Evolutionary conservation across 129 eudicot species (phyloP), one percentile per base, ranked within the genome.

Genomic region (Lonicera japonica): DNA sequence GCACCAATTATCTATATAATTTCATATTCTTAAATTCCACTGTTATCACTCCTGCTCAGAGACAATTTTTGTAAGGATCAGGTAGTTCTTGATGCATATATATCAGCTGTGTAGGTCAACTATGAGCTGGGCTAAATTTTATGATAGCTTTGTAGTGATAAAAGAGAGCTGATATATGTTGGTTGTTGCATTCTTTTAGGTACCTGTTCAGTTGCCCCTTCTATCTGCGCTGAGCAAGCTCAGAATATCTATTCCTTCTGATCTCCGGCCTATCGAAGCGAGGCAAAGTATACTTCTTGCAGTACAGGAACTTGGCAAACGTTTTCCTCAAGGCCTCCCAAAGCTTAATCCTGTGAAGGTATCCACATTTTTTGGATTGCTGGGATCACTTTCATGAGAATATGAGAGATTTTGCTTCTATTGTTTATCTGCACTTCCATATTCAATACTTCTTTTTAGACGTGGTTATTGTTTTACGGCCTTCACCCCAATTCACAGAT

Each of bases 301-400:
- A n/a, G 87, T 94, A 19, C 85, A 94, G 63, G 96, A 94, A 76
- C 90, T 94, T 52, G 94, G 72, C 58, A 94, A 76, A 66, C 96
- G 99, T 36, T 94, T 82, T 66, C 92, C 96, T 50, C 87, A 80
- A 75, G 99, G 99, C 63, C 85, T 94, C 54, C 99, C 99, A 65
- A 94, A 88, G 79, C 99, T 94, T 65, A 85, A 94, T 67, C 99
- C 96, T 58, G 92, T 85, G 23, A 88, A 94, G 96, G 99, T 94
- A 61, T 65, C 21, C 16, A 16, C 36, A 29, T 29, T 29, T 29
- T 29, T 29, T 6, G 36, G 36, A 29, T 29, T 6, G n/a, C n/a
- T n/a, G 10, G 43, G 10, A 43, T 43, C 13, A 43, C 34, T 18
- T 43, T 4, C 50, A 43, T 29, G 36, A 6, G 2, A 14, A 43